Evolutionary conservation across 2,329 filamentous ascomycete genomes (phyloP).

Genomic region (Penicillium capsulatum): DNA sequence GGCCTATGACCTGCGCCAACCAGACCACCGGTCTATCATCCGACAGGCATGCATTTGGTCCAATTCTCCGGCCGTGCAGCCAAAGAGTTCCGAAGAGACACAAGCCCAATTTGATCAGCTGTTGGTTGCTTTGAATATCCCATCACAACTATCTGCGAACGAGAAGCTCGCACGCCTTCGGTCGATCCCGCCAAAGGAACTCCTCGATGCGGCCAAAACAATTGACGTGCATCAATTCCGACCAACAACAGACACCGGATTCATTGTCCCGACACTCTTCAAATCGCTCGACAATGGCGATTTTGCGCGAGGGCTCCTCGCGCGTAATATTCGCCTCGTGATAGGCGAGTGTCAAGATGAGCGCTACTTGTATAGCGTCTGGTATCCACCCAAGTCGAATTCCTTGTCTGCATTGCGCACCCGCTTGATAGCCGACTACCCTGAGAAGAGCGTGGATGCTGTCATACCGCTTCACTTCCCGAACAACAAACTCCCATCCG

Average conservation of each 20-base stretch:
- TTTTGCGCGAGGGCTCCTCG: constrained; percentile 45
- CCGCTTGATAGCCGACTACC: constrained; percentile 53
- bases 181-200: constrained; percentile 31
- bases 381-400: constrained; percentile 45
- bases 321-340: constrained; percentile 47
- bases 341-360: constrained; percentile 55
- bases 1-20: constrained; percentile 52
- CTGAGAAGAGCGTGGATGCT: constrained; percentile 40
- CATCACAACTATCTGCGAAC: constrained; percentile 32
- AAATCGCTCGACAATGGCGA: constrained; percentile 46
- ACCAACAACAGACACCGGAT: constrained; percentile 48
- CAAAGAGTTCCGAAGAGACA: constrained; percentile 45
- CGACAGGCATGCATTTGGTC: constrained; percentile 52
- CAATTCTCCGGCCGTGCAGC: constrained; percentile 52
- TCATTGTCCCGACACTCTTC: constrained; percentile 46
- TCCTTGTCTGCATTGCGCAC: constrained; percentile 41
- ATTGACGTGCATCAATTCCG: constrained; percentile 54
- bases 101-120: constrained; percentile 53
- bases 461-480: constrained; percentile 47
- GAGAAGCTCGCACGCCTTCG: constrained; percentile 49
- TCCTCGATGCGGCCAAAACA: constrained; percentile 42
- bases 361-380: constrained; percentile 50
- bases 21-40: constrained; percentile 46
- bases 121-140: constrained; percentile 44
- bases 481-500: constrained; percentile 34